Conservation (phyloP, 176 grass and related monocot species). For the Carex cristatella region DNA sequence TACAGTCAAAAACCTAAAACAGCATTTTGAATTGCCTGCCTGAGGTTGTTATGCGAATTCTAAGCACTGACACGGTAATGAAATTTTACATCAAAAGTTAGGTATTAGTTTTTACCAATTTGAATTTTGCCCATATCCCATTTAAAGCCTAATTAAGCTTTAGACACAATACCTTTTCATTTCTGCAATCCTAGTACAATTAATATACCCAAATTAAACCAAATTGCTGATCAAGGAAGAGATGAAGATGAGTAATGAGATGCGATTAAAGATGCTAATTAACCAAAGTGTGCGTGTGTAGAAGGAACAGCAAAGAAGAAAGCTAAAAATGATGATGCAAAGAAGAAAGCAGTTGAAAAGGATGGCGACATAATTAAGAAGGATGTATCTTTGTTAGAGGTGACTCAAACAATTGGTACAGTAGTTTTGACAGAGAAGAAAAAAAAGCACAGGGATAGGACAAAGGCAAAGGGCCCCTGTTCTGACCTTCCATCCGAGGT, state of each 20-base stretch:
- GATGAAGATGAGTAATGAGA: not conserved
- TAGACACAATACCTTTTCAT: no score
- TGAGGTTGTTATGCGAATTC: not conserved
- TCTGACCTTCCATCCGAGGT: not conserved
- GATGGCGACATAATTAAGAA: no score
- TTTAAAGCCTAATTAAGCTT: no score
- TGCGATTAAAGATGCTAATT: not conserved
- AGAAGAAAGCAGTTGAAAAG: no score
- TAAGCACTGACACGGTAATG: not conserved
- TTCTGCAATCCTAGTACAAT: no score
- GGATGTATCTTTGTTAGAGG: no score
- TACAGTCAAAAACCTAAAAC: not conserved
- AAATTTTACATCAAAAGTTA: not conserved
- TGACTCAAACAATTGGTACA: not conserved
- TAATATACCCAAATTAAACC: no score
- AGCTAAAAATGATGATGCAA: no score
- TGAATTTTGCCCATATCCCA: no score
- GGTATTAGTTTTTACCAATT: not conserved
- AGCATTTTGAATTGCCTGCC: not conserved
- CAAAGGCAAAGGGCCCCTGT: not conserved
- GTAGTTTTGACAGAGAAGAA: not conserved
- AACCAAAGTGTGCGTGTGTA: not conserved
- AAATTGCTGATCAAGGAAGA: not conserved
- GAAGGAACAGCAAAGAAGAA: not conserved
- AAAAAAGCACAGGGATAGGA: not conserved